Conservation (phyloP, 176 grass and related monocot species). For the Carex pumila region DNA sequence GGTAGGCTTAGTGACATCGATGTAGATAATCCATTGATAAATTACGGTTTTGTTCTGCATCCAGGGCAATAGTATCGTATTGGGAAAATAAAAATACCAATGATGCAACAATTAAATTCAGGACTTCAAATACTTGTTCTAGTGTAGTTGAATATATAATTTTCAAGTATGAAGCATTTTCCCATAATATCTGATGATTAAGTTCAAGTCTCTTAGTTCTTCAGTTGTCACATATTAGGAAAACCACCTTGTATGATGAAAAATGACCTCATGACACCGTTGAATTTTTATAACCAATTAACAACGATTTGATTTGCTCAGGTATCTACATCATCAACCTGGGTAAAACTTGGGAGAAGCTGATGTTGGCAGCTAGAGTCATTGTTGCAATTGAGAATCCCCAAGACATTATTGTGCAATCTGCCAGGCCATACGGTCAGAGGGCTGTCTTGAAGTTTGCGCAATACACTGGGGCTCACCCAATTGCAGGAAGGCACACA, state of each 20-base stretch:
- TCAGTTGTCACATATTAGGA: neutral
- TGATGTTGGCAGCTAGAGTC: conserved; percentile 71
- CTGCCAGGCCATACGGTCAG: conserved; percentile 84
- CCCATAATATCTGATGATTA: neutral
- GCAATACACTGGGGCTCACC: conserved; percentile 76
- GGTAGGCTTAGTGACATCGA: neutral
- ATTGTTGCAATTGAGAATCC: conserved; percentile 92
- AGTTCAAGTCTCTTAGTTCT: neutral
- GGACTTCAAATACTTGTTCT: neutral
- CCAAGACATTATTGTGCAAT: conserved; percentile 88
- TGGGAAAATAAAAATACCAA: neutral
- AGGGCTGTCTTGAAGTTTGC: conserved; percentile 85
- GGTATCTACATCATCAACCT: conserved; percentile 89
- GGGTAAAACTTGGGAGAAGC: conserved; percentile 89
- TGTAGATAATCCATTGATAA: neutral
- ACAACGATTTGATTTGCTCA: conserved; percentile 11
- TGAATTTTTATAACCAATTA: neutral
- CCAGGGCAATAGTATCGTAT: neutral
- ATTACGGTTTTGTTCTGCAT: neutral
- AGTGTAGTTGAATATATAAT: neutral
- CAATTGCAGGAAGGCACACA: conserved; percentile 83
- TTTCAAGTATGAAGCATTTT: neutral
- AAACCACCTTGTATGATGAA: neutral
- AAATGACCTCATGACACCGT: neutral
- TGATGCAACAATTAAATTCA: neutral